Evolutionary conservation across 148 eudicot genomes (phyloP).

Genomic region (Limonium bicolor): DNA sequence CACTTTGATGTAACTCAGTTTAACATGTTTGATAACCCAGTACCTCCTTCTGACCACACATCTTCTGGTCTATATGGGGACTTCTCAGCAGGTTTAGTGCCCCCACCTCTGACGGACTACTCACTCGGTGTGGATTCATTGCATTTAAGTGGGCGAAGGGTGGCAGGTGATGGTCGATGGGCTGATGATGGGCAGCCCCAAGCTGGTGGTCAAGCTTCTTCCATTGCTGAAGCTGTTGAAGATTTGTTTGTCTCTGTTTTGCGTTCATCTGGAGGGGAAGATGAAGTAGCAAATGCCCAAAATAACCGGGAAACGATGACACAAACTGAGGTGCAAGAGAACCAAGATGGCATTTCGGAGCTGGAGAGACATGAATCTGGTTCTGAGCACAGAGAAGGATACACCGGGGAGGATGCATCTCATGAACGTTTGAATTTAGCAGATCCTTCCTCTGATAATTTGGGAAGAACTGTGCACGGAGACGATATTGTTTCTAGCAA

Average conservation of each 20-base stretch:
- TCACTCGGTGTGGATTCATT: constrained; percentile 84
- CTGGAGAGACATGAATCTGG: constrained; percentile 14
- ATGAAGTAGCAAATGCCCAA: too few species aligned
- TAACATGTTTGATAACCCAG: constrained; percentile 84
- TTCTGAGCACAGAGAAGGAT: too few species aligned
- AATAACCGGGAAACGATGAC: constrained; percentile 19
- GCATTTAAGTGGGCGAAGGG: constrained; percentile 62
- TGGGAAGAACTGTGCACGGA: constrained; percentile 13
- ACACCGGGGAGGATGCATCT: constrained; percentile 17
- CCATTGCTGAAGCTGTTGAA: constrained; percentile 75
- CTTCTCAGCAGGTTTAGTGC: constrained; percentile 47
- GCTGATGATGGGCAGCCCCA: constrained; percentile 99
- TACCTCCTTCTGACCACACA: constrained; percentile 56
- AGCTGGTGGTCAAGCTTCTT: constrained; percentile 71
- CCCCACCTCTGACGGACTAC: constrained; percentile 56
- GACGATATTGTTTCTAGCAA: constrained; percentile 23
- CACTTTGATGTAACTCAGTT: constrained; percentile 55
- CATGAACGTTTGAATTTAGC: constrained; percentile 15
- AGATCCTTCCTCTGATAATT: constrained; percentile 17
- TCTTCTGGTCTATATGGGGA: constrained; percentile 57
- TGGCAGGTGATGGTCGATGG: constrained; percentile 97
- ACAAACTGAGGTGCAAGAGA: constrained; percentile 17
- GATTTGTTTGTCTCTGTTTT: constrained; percentile 58
- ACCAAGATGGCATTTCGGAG: constrained; percentile 18
- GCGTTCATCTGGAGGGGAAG: too few species aligned